phyloP scores from a whole-genome alignment of 441 rosid species.

The Eruca vesicaria region DNA sequence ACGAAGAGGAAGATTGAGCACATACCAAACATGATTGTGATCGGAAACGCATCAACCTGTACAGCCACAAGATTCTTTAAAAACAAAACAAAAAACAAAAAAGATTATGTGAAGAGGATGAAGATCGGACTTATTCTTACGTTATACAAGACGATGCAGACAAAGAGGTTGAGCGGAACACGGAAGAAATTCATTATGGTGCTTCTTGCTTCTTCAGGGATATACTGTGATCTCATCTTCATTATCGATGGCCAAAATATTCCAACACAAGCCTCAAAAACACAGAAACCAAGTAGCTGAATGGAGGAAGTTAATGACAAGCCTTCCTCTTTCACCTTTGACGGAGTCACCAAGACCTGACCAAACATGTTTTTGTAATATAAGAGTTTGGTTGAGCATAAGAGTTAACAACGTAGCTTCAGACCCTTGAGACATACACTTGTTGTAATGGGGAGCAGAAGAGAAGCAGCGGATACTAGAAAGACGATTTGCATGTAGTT shows the following conservation, averaged over 20 bases:
- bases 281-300: slow-evolving; percentile 86
- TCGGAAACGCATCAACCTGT: slow-evolving; percentile 85
- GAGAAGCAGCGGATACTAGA: slow-evolving; percentile 67
- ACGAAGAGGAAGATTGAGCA: slow-evolving; percentile 87
- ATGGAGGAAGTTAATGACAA: slow-evolving; percentile 69
- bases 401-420: neutral
- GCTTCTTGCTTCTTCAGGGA: slow-evolving; percentile 97
- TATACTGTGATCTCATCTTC: slow-evolving; percentile 98
- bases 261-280: slow-evolving; percentile 91
- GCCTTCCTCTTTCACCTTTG: slow-evolving; percentile 65
- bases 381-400: neutral
- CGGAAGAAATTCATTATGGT: slow-evolving; percentile 98
- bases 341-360: slow-evolving; percentile 71
- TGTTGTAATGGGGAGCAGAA: slow-evolving; percentile 78
- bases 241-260: slow-evolving; percentile 97
- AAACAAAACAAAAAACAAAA: too few species aligned
- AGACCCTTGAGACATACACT: slow-evolving; percentile 46
- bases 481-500: slow-evolving; percentile 96
- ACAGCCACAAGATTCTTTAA: neutral
- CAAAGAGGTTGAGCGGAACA: slow-evolving; percentile 89
- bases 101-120: neutral
- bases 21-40: slow-evolving; percentile 89
- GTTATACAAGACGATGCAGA: slow-evolving; percentile 84
- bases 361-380: neutral
- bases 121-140: slow-evolving; percentile 38